These are phyloP conservation scores for Candida albicans DNA, from an alignment of 1,139 yeast genomes.

Conservation along the genomic window DNA sequence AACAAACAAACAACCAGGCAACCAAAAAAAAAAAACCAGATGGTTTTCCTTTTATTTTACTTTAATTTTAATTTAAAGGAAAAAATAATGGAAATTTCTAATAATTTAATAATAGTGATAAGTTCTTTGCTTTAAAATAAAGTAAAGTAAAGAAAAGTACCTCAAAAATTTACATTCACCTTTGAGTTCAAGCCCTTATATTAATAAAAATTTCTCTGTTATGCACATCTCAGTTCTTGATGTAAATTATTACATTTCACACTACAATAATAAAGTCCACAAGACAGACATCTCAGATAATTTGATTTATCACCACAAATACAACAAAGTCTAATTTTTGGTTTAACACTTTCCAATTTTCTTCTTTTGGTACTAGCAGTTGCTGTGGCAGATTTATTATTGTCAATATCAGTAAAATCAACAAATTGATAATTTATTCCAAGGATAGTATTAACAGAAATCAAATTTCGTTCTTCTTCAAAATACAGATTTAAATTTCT, in stretches of 20 bases:
- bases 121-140: too few relatives aligned
- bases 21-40: not conserved
- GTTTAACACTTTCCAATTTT: slow-evolving; percentile 25
- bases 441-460: slow-evolving; percentile 43
- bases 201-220: slow-evolving; percentile 9
- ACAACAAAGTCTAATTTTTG: slow-evolving; percentile 42
- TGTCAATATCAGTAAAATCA: slow-evolving; percentile 27
- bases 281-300: slow-evolving; percentile 41
- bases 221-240: slow-evolving; percentile 45
- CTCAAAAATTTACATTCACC: too few relatives aligned
- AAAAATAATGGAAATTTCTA: too few relatives aligned
- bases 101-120: too few relatives aligned
- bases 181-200: not conserved
- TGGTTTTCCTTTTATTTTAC: not conserved
- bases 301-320: slow-evolving; percentile 42
- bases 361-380: slow-evolving; percentile 11
- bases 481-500: slow-evolving; percentile 48
- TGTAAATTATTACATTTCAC: slow-evolving; percentile 44
- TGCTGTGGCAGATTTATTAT: not conserved
- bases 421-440: slow-evolving; percentile 43
- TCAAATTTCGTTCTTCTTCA: slow-evolving; percentile 48
- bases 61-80: too few relatives aligned
- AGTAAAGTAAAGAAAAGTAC: too few relatives aligned
- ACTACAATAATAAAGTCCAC: slow-evolving; percentile 46
- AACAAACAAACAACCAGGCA: not conserved